Evolutionary conservation across 139 green algal genomes (phyloP).

Genomic region (Raphidocelis subcapitata): DNA sequence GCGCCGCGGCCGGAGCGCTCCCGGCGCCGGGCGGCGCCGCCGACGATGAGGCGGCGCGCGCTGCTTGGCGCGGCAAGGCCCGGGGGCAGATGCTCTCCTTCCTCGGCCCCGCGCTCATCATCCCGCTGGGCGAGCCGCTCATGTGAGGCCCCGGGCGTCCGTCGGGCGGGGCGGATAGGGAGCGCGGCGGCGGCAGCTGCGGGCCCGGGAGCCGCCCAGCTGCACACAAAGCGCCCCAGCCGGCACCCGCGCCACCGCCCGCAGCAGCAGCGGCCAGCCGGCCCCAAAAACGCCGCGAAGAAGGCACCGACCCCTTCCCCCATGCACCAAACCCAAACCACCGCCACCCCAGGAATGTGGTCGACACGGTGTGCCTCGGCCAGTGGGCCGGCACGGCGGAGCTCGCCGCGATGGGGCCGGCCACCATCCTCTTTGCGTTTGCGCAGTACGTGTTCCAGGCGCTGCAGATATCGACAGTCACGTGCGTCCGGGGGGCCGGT

Average conservation of each 20-base stretch:
- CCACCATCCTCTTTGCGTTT: constrained; percentile 74
- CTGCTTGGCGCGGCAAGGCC: no score
- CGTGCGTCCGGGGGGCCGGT: constrained; percentile 2
- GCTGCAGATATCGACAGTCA: constrained; percentile 51
- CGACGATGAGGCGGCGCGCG: no score
- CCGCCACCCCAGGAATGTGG: background rate
- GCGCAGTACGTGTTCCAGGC: constrained; percentile 60
- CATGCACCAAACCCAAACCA: background rate
- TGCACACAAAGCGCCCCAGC: constrained; percentile 76
- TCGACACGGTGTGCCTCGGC: background rate
- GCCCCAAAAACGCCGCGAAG: background rate
- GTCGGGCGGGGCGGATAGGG: no score
- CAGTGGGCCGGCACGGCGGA: constrained; percentile 55
- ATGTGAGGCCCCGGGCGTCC: no score
- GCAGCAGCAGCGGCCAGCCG: background rate
- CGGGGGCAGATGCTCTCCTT: background rate
- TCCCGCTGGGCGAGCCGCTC: constrained; percentile 76
- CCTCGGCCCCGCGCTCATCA: constrained; percentile 50
- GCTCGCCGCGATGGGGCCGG: constrained; percentile 75
- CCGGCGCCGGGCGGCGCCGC: no score
- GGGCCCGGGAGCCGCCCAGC: no score
- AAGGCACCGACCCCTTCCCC: background rate
- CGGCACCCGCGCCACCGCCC: constrained; percentile 42
- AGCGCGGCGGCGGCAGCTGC: no score
- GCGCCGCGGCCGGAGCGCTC: no score